Percentiles rank a stretch among this genome's conserved stretches.
Evolutionary conservation across 1,284 basidiomycete species (phyloP).

Genomic region (Austroboletus niveus): DNA sequence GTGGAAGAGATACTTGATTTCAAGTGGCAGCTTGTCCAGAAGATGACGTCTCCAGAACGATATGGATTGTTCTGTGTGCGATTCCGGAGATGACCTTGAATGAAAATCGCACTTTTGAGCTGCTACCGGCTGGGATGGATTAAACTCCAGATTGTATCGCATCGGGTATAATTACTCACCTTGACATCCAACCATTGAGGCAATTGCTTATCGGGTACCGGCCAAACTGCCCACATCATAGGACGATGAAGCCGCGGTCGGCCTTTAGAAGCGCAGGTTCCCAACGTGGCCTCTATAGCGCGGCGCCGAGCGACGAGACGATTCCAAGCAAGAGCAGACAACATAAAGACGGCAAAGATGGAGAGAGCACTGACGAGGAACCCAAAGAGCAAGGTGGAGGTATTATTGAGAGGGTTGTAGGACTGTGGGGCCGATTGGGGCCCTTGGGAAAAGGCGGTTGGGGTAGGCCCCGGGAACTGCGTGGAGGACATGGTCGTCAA

Average conservation of each 20-base stretch:
- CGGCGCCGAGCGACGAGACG: conserved; percentile 30
- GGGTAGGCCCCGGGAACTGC: background rate
- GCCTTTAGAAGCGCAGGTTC: background rate
- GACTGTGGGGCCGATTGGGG: conserved; percentile 6
- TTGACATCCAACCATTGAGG: conserved; percentile 20
- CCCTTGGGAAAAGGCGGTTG: background rate
- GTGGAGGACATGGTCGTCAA: conserved; percentile 26
- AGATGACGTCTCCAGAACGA: conserved; percentile 24
- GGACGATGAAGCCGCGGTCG: conserved; percentile 14
- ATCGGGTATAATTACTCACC: conserved; percentile 11
- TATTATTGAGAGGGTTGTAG: background rate
- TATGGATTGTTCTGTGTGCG: background rate
- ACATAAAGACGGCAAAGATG: conserved; percentile 32
- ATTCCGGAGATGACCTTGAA: background rate
- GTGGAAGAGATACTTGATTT: conserved; percentile 30
- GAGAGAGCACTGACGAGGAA: conserved; percentile 32
- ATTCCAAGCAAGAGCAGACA: conserved; percentile 30
- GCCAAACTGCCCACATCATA: conserved; percentile 23
- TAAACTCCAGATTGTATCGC: background rate
- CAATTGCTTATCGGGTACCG: conserved; percentile 2
- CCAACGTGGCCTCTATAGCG: conserved; percentile 24
- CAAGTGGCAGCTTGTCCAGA: conserved; percentile 17
- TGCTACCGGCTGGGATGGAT: conserved; percentile 27
- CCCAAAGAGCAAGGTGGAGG: conserved; percentile 32
- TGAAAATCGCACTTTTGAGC: conserved; percentile 6